A percentile compares a stretch with the other conserved stretches of the same genome.
These are phyloP conservation scores for Saccharomycopsis hybrid DNA, from an alignment of 1,139 yeast genomes.

Conservation along the genomic window DNA sequence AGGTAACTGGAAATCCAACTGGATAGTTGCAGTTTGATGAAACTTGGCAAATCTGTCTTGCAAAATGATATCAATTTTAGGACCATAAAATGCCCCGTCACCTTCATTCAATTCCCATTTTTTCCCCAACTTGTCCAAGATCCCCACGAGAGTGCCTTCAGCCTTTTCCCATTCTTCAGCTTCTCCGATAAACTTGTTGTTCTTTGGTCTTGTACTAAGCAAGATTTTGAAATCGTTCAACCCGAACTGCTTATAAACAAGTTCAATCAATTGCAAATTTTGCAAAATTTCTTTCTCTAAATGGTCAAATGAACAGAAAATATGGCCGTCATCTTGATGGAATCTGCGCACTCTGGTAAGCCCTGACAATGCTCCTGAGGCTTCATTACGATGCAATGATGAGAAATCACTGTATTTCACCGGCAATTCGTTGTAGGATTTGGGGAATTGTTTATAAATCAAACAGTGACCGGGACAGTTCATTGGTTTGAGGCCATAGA, in stretches of 20 bases:
- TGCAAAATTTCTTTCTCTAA: slow-evolving; percentile 71
- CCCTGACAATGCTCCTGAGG: slow-evolving; percentile 91
- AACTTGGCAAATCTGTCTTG: slow-evolving; percentile 77
- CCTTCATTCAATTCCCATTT: slow-evolving; percentile 77
- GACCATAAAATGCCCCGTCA: slow-evolving; percentile 98
- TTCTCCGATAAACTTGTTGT: slow-evolving; percentile 68
- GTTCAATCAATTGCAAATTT: slow-evolving; percentile 68
- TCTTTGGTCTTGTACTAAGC: slow-evolving; percentile 85
- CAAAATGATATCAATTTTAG: slow-evolving; percentile 82
- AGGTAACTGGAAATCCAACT: slow-evolving; percentile 92
- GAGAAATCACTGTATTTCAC: slow-evolving; percentile 87
- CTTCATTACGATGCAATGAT: slow-evolving; percentile 91
- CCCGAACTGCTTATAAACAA: slow-evolving; percentile 75
- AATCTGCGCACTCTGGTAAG: slow-evolving; percentile 91
- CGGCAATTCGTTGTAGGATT: slow-evolving; percentile 88
- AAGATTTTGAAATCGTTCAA: slow-evolving; percentile 60
- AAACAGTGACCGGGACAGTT: slow-evolving; percentile 98
- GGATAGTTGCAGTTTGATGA: slow-evolving; percentile 95
- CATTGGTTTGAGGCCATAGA: slow-evolving; percentile 91
- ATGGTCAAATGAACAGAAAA: slow-evolving; percentile 82
- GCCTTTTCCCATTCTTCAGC: slow-evolving; percentile 80
- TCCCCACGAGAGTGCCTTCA: slow-evolving; percentile 61
- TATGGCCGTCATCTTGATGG: slow-evolving; percentile 98
- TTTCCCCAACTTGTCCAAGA: slow-evolving; percentile 49
- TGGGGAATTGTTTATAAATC: slow-evolving; percentile 72